Evolutionary conservation across 805 yeast genomes (phyloP), one percentile per base, ranked within the genome.

Genomic region (Saturnispora gosingensis): DNA sequence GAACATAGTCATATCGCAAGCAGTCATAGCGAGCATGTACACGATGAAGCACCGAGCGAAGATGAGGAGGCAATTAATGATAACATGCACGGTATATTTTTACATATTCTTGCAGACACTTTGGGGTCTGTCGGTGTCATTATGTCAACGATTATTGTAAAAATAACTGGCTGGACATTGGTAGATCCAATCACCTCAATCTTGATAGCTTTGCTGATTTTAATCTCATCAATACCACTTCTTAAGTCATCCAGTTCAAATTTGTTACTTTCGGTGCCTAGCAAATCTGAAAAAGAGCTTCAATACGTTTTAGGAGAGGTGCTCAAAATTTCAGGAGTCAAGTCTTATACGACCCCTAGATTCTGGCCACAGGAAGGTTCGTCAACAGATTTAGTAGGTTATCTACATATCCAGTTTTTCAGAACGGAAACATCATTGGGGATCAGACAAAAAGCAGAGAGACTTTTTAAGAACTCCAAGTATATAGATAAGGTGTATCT

Each of bases 41-140:
- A 53, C 13, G 39, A 45, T 2, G 51, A 54, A 35, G 55, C 59
- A 16, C 77, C 78, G 58, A 82, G 78, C 42, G 63, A 67, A 67
- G 71, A 70, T 53, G 77, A 62, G n/a, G 77, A 80, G 58, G 83
- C 78, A 48, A 62, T 72, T 65, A 75, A 73, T 55, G 82, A 78
- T 58, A 91, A 91, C 65, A 86, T 91, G 95, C 82, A 84, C 53
- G 99, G 99, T 13, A 88, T 93, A 5, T 93, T 93, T 61, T 71
- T 93, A 44, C 99, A 93, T 60, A 86, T 93, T 30, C 64, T 93
- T 44, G 99, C 99, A 0, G 99, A 93, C 61, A 90, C 98, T 0
- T 71, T 93, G 40, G 99, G 99, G 0, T 91, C 98, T 0, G 95
- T 90, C 0, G 98, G 98, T 6, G 99, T 95, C 16, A 90, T 93